phyloP scores from a whole-genome alignment of 2,329 filamentous ascomycete genomes.

The Blumeriella jaapii region DNA sequence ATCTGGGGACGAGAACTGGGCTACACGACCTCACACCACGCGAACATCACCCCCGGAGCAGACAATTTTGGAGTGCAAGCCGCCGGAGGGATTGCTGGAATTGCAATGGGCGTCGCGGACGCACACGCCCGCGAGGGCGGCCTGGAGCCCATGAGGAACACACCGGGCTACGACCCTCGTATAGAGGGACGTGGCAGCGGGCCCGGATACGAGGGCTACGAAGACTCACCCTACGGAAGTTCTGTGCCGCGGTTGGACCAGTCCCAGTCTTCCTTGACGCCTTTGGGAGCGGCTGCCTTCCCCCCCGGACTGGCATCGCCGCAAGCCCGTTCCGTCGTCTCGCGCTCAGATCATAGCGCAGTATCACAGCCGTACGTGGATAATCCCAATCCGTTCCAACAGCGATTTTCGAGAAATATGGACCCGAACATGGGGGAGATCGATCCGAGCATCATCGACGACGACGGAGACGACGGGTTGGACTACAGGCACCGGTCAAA shows the following conservation, averaged over 20 bases:
- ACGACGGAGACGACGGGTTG: constrained; percentile 81
- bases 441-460: constrained; percentile 66
- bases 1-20: constrained; percentile 18
- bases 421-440: constrained; percentile 23
- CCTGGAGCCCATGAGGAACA: constrained; percentile 44
- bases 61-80: constrained; percentile 56
- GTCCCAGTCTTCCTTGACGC: constrained; percentile 22
- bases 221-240: constrained; percentile 13
- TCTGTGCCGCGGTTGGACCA: constrained; percentile 10
- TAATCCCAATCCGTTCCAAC: constrained; percentile 7
- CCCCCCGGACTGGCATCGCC: constrained; percentile 22
- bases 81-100: constrained; percentile 54
- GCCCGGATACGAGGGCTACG: constrained; percentile 1
- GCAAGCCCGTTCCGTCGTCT: constrained; percentile 19
- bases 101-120: constrained; percentile 55
- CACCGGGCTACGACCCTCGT: constrained; percentile 20
- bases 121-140: constrained; percentile 54
- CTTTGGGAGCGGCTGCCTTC: constrained; percentile 24
- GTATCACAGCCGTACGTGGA: constrained; percentile 23
- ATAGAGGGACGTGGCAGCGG: constrained; percentile 5
- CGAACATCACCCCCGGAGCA: constrained; percentile 45
- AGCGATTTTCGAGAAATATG: constrained; percentile 24
- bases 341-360: constrained; percentile 18
- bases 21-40: constrained; percentile 17
- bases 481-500: constrained; percentile 46